phyloP scores from a whole-genome alignment of 768 basidiomycete genomes.

The Boletus pseudo-olivaceus region DNA sequence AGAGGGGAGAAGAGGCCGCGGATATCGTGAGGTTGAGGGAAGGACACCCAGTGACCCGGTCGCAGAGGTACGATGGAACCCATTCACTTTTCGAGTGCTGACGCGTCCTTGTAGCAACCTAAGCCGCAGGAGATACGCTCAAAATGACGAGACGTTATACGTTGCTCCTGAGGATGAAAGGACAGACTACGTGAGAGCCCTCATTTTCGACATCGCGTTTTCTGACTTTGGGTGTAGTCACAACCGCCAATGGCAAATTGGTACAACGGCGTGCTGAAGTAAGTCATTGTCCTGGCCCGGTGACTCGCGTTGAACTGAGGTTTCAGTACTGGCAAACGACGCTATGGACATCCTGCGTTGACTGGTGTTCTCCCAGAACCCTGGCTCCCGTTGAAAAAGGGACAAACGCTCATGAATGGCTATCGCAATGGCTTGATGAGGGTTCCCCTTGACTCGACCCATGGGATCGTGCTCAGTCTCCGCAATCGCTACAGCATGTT shows the following conservation, averaged over 20 bases:
- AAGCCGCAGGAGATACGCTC: conserved; percentile 82
- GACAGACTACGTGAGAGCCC: conserved; percentile 72
- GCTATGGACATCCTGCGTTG: conserved; percentile 93
- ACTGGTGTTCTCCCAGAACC: conserved; percentile 91
- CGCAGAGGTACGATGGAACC: conserved; percentile 61
- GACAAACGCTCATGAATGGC: conserved; percentile 67
- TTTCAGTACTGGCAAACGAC: conserved; percentile 82
- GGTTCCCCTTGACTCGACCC: conserved; percentile 40
- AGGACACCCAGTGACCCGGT: conserved; percentile 85
- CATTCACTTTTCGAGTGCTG: background rate
- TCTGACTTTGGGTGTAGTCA: conserved; percentile 47
- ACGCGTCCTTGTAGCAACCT: conserved; percentile 55
- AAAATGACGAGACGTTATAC: conserved; percentile 92
- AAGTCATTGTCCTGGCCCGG: conserved; percentile 13
- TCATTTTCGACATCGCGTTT: background rate
- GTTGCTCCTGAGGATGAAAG: conserved; percentile 92
- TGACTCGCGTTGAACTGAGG: conserved; percentile 1
- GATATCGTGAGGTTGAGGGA: conserved; percentile 71
- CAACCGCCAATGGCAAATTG: conserved; percentile 97
- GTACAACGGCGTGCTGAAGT: conserved; percentile 93
- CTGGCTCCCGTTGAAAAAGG: conserved; percentile 90
- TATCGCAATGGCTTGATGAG: conserved; percentile 32
- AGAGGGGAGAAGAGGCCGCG: conserved; percentile 82
- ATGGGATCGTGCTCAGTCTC: conserved; percentile 80
- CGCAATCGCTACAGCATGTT: conserved; percentile 64